Evolutionary conservation across 805 yeast species (phyloP).

Genomic region (Zygoascus flipseniorum): DNA sequence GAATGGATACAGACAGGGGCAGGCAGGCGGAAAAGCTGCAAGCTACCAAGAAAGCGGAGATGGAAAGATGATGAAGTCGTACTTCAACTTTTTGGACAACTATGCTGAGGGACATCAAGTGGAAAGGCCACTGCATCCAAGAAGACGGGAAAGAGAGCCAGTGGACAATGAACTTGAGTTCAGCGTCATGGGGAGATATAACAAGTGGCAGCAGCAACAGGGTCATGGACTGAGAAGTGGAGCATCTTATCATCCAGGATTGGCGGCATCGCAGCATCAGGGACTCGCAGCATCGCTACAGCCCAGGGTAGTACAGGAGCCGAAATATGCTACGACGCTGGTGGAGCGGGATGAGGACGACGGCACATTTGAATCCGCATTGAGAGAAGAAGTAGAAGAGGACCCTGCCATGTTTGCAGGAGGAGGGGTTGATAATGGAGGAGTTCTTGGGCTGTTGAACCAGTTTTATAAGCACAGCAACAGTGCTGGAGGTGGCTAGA

Average conservation of each 20-base stretch:
- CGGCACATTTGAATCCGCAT: constrained; percentile 6
- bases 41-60: constrained; percentile 31
- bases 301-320: not conserved
- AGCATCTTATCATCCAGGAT: not conserved
- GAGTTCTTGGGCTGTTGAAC: constrained; percentile 73
- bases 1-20: constrained; percentile 19
- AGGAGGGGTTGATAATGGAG: constrained; percentile 26
- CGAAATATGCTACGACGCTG: not conserved
- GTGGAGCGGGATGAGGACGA: constrained; percentile 5
- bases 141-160: not conserved
- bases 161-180: constrained; percentile 15
- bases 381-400: constrained; percentile 29
- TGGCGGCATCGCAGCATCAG: not conserved
- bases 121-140: not conserved
- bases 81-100: constrained; percentile 77
- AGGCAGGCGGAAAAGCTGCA: not conserved
- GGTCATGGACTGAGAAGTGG: not conserved
- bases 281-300: not conserved
- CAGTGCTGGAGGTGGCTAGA: not conserved
- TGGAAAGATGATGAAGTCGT: constrained; percentile 87
- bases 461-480: constrained; percentile 53
- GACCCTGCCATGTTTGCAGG: constrained; percentile 28
- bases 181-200: constrained; percentile 28
- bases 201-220: constrained; percentile 15
- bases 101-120: constrained; percentile 38